Conservation (phyloP, 1,139 yeast genomes). For the Waltiozyma sp. region DNA sequence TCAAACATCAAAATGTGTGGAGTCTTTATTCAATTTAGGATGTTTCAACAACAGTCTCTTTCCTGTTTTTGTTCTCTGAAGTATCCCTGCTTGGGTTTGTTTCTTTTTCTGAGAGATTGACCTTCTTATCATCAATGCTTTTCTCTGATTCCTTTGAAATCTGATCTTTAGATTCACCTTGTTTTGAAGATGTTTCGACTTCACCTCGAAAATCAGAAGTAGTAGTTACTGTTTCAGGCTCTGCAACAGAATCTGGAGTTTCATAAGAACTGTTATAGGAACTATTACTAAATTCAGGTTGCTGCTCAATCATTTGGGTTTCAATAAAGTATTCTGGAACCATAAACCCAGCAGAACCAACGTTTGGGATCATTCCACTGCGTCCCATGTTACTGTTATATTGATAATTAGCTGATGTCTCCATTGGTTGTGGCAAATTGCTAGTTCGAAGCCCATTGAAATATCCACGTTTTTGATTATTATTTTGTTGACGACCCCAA, state of each 20-base stretch:
- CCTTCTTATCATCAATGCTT: background rate
- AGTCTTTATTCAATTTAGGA: background rate
- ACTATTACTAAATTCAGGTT: background rate
- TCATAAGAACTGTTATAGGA: background rate
- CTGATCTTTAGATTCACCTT: background rate
- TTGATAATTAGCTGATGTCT: background rate
- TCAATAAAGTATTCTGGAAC: background rate
- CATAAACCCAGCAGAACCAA: background rate
- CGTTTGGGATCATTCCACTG: background rate
- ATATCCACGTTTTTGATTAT: slow-evolving; percentile 1
- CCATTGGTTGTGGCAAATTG: background rate
- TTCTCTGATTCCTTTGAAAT: background rate
- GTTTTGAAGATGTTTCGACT: background rate
- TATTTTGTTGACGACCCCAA: slow-evolving; percentile 48
- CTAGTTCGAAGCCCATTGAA: background rate
- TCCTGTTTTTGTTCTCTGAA: background rate
- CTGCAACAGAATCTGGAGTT: background rate
- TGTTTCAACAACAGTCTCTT: background rate
- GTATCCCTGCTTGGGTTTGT: background rate
- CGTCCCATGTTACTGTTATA: background rate
- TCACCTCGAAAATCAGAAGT: background rate
- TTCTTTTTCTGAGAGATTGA: background rate
- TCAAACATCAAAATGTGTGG: too few species aligned
- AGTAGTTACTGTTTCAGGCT: background rate
- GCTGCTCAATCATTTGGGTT: background rate